phyloP scores from a whole-genome alignment of 768 basidiomycete species.

The Calvatia gigantea region DNA sequence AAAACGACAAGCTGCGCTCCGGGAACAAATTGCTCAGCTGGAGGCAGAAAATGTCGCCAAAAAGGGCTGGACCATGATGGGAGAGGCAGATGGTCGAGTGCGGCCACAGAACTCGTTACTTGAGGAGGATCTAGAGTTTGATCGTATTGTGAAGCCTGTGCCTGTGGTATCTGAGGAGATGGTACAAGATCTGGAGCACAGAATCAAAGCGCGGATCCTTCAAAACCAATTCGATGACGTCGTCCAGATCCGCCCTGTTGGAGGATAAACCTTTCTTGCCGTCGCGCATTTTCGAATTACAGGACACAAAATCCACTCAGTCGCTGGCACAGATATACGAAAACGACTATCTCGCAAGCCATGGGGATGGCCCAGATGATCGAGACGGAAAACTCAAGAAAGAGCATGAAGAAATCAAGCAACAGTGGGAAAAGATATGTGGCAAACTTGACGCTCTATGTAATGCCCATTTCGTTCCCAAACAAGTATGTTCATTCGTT shows the following conservation, averaged over 20 bases:
- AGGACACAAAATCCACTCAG: slow-evolving; percentile 83
- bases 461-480: slow-evolving; percentile 94
- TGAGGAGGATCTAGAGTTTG: slow-evolving; percentile 94
- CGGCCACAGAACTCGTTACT: slow-evolving; percentile 90
- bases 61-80: slow-evolving; percentile 92
- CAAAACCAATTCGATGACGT: slow-evolving; percentile 91
- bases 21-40: slow-evolving; percentile 74
- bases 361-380: slow-evolving; percentile 61
- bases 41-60: slow-evolving; percentile 85
- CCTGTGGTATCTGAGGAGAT: slow-evolving; percentile 89
- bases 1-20: slow-evolving; percentile 68
- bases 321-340: slow-evolving; percentile 97
- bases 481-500: slow-evolving; percentile 57
- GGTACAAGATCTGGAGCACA: slow-evolving; percentile 79
- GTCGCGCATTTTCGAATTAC: slow-evolving; percentile 82
- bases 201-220: slow-evolving; percentile 85
- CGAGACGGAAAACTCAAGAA: slow-evolving; percentile 85
- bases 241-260: slow-evolving; percentile 68
- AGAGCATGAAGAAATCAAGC: slow-evolving; percentile 86
- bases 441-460: slow-evolving; percentile 89
- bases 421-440: slow-evolving; percentile 81
- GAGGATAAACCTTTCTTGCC: slow-evolving; percentile 91
- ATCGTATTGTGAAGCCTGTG: slow-evolving; percentile 80
- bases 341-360: slow-evolving; percentile 77
- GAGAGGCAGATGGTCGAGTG: slow-evolving; percentile 79